Evolutionary conservation across 1,139 yeast species (phyloP).

Genomic region (Scheffersomyces segobiensis): DNA sequence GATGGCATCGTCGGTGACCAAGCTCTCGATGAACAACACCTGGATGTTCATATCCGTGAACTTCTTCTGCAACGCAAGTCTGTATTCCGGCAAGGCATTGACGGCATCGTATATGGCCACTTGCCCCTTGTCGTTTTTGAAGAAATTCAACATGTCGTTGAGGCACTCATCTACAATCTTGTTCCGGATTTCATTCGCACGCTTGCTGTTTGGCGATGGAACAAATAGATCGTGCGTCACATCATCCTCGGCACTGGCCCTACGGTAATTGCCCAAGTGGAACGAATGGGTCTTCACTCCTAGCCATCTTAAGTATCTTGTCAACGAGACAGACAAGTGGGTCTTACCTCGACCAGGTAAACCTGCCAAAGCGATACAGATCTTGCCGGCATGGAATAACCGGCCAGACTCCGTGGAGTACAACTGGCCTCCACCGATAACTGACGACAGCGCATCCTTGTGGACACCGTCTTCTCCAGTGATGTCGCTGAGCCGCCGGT

Average conservation of each 20-base stretch:
- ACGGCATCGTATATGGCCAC: constrained; percentile 96
- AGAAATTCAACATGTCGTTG: constrained; percentile 69
- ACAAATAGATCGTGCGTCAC: constrained; percentile 74
- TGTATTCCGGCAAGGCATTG: constrained; percentile 72
- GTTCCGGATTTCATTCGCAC: constrained; percentile 57
- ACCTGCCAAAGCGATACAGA: constrained; percentile 87
- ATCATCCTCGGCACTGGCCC: constrained; percentile 55
- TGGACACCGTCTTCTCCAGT: constrained; percentile 57
- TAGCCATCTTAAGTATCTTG: constrained; percentile 89
- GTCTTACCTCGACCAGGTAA: constrained; percentile 97
- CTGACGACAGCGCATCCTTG: constrained; percentile 26
- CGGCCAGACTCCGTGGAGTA: constrained; percentile 90
- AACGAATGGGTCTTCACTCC: constrained; percentile 92
- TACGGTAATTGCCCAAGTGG: constrained; percentile 90
- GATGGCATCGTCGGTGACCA: constrained; percentile 72
- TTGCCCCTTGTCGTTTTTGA: constrained; percentile 77
- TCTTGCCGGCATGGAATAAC: constrained; percentile 92
- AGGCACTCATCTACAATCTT: constrained; percentile 65
- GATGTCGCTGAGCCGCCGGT: constrained; percentile 43
- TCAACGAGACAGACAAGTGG: constrained; percentile 84
- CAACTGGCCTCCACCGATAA: constrained; percentile 59
- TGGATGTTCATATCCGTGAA: constrained; percentile 65
- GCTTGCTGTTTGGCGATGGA: constrained; percentile 54
- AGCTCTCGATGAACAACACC: constrained; percentile 83
- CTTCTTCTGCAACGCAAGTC: constrained; percentile 56